Conservation (phyloP, 2,329 filamentous ascomycete genomes). For the Hypoxylon sp. region DNA sequence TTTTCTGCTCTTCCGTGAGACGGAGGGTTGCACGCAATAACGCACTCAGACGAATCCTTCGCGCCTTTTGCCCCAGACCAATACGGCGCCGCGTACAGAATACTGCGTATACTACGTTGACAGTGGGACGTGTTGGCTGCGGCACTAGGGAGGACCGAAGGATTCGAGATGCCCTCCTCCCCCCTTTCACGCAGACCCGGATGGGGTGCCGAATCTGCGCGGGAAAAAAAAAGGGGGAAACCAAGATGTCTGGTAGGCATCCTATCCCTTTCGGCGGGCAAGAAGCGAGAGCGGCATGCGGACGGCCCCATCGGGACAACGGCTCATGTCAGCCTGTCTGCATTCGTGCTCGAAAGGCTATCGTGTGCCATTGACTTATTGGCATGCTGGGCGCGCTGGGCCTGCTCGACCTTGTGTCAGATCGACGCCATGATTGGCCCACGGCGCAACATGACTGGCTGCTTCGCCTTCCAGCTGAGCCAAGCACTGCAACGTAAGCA, state of each 20-base stretch:
- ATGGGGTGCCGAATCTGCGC: slow-evolving; percentile 9
- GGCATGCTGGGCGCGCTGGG: too few species aligned
- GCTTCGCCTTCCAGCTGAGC: slow-evolving; percentile 33
- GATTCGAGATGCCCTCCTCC: slow-evolving; percentile 21
- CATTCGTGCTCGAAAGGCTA: slow-evolving; percentile 8
- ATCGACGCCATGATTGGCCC: slow-evolving; percentile 18
- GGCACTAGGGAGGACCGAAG: slow-evolving; percentile 12
- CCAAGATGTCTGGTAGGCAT: slow-evolving; percentile 2
- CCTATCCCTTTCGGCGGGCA: slow-evolving; percentile 10
- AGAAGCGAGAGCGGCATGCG: background rate
- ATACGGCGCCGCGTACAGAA: slow-evolving; percentile 8
- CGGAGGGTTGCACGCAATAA: slow-evolving; percentile 27
- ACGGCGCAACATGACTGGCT: slow-evolving; percentile 31
- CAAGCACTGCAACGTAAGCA: slow-evolving; percentile 36
- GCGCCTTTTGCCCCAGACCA: slow-evolving; percentile 4
- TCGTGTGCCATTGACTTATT: slow-evolving; percentile 28
- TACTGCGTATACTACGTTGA: too few species aligned
- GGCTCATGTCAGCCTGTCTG: slow-evolving; percentile 16
- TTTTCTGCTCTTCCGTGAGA: slow-evolving; percentile 28
- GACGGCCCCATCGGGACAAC: slow-evolving; percentile 7
- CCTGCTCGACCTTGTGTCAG: slow-evolving; percentile 27
- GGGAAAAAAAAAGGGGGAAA: slow-evolving; percentile 21
- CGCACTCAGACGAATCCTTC: slow-evolving; percentile 22
- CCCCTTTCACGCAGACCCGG: background rate
- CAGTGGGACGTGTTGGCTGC: slow-evolving; percentile 17